These are phyloP conservation scores for Sporothrix humicola DNA, from an alignment of 2,329 filamentous ascomycete species.

Conservation along the genomic window DNA sequence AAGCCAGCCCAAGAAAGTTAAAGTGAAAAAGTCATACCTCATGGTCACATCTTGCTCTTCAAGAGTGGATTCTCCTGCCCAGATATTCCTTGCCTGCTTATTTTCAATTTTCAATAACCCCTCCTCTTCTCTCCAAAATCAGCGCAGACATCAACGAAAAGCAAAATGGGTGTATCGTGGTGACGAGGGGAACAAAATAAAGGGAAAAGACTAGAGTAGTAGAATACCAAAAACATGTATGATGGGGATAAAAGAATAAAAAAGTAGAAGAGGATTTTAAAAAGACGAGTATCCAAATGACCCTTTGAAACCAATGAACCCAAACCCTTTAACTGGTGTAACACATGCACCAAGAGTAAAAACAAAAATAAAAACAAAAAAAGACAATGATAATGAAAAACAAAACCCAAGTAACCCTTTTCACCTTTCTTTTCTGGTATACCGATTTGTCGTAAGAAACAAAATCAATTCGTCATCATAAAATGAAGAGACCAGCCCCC, in stretches of 20 bases:
- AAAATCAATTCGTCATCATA: conserved; percentile 5
- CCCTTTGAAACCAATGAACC: conserved; percentile 7
- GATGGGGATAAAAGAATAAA: conserved; percentile 6
- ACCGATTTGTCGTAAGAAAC: conserved; percentile 14
- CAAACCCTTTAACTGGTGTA: background rate
- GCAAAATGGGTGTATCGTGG: background rate
- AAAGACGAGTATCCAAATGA: conserved; percentile 6
- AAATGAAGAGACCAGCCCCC: background rate
- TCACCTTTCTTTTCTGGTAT: conserved; percentile 6
- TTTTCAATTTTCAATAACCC: background rate
- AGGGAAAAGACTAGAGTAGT: background rate
- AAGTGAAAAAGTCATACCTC: conserved; percentile 22
- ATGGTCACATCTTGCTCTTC: conserved; percentile 12
- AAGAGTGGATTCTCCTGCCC: background rate
- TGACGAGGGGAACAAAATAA: background rate
- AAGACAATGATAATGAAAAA: background rate
- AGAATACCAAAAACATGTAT: conserved; percentile 7
- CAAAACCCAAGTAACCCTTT: conserved; percentile 17
- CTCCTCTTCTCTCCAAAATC: background rate
- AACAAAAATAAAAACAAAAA: background rate
- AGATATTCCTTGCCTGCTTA: background rate
- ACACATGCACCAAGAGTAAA: too few relatives aligned
- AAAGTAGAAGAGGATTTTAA: conserved; percentile 17
- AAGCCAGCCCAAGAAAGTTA: background rate
- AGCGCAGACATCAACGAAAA: background rate